Evolutionary conservation across 139 green algal species (phyloP), one percentile per base, ranked within the genome.

Genomic region (Chlamydomonas urium): DNA sequence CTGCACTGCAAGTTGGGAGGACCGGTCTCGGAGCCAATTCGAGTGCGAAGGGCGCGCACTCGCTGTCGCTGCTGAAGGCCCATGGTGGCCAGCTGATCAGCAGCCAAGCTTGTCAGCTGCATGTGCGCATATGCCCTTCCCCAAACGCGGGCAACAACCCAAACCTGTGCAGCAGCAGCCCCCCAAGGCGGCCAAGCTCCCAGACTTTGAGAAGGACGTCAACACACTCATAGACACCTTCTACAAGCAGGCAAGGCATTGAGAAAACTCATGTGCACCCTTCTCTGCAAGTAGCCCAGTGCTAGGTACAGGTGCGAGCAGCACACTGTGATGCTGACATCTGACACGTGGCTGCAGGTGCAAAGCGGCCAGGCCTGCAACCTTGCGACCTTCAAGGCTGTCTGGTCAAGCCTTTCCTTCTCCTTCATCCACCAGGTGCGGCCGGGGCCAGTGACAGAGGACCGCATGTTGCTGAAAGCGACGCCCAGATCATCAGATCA

Each of bases 211-310:
- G 5, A 26, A 24, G 59, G 59, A 69, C 24, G 62, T 69, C 8
- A 32, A 69, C 5, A 32, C 53, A 5, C 62, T 69, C 23, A 69
- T 69, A 24, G 37, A 69, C 62, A 69, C 21, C 34, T 69, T 69
- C 37, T 69, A 26, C 35, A 24, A 56, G 62, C 62, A 69, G 37
- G 62, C 53, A 38, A 21, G 62, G 3, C 4, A 28, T 38, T 69
- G 5, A 29, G 5, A 33, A 3, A 48, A 19, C 10, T 69, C 24
- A 28, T 28, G 14, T 69, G 24, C 4, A 32, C 29, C 26, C n/a
- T 6, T 67, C 59, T 67, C 33, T 42, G 14, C n/a, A 67, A 29
- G 59, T 47, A 26, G 31, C 6, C 6, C 33, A 47, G 32, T 19
- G 38, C 6, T 5, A 21, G 28, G n/a, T n/a, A n/a, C n/a, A n/a